Percentiles rank a stretch among this genome's conserved stretches.
phyloP scores from a whole-genome alignment of 805 yeast species.

The Barnettozyma pratensis region DNA sequence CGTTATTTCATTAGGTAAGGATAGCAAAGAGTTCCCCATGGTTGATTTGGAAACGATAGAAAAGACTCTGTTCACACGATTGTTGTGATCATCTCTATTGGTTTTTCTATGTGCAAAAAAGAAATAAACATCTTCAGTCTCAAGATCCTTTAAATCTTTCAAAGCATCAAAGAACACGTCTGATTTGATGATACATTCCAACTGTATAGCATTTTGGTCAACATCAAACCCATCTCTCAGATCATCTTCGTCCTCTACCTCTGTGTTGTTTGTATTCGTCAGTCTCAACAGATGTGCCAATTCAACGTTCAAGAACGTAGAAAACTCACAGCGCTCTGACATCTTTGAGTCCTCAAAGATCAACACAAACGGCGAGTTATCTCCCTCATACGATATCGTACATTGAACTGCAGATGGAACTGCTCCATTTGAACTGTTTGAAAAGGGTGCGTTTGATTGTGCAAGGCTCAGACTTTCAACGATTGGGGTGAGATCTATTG shows the following conservation, averaged over 20 bases:
- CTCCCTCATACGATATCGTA: constrained; percentile 43
- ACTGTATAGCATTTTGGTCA: constrained; percentile 23
- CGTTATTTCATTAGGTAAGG: constrained; percentile 57
- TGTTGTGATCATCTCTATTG: constrained; percentile 26
- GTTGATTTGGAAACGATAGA: constrained; percentile 63
- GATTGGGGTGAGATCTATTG: constrained; percentile 41
- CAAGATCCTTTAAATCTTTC: constrained; percentile 51
- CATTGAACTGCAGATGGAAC: constrained; percentile 32
- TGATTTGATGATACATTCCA: constrained; percentile 51
- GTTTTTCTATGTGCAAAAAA: constrained; percentile 21
- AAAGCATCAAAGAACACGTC: constrained; percentile 47
- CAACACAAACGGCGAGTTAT: constrained; percentile 49
- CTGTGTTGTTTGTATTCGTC: constrained; percentile 34
- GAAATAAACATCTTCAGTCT: constrained; percentile 44
- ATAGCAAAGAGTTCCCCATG: constrained; percentile 65
- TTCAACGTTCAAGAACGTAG: constrained; percentile 34
- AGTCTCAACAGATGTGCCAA: constrained; percentile 14
- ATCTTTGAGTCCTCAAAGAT: constrained; percentile 50
- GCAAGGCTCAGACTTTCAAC: constrained; percentile 46
- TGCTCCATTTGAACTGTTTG: constrained; percentile 5
- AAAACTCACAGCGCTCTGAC: constrained; percentile 52
- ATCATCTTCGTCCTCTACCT: constrained; percentile 23
- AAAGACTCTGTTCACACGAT: constrained; percentile 21
- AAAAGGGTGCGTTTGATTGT: constrained; percentile 19
- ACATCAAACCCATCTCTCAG: constrained; percentile 5